phyloP scores from a whole-genome alignment of 164 flowering plant species.

The Saururus chinensis region DNA sequence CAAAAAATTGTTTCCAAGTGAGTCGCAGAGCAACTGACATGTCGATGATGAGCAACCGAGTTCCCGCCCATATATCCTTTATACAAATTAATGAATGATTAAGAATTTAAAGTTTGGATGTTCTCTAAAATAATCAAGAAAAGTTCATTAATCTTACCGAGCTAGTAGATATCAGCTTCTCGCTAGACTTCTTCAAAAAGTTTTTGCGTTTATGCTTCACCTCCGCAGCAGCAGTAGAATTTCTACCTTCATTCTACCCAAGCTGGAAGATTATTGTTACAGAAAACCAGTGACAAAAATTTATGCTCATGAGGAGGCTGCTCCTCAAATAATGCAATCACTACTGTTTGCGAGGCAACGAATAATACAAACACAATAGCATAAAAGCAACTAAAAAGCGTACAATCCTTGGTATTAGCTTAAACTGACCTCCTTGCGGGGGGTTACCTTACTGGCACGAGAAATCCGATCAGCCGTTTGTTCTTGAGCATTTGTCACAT shows the following conservation, averaged over 20 bases:
- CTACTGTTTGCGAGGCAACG: no score
- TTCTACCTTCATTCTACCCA: conserved; percentile 10
- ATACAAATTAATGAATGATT: conserved; percentile 4
- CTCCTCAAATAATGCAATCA: no score
- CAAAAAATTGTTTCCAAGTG: conserved; percentile 25
- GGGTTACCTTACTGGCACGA: no score
- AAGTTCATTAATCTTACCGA: conserved; percentile 28
- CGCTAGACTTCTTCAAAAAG: conserved; percentile 15
- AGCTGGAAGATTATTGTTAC: conserved; percentile 11
- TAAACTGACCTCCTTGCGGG: no score
- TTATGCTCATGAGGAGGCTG: no score
- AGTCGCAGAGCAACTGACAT: conserved; percentile 23
- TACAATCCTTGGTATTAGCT: no score
- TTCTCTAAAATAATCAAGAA: background rate
- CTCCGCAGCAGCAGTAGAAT: no score
- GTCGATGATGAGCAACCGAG: conserved; percentile 47
- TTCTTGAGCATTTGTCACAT: no score
- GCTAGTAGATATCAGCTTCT: conserved; percentile 33
- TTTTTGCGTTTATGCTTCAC: conserved; percentile 5
- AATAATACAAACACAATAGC: no score
- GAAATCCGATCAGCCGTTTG: no score
- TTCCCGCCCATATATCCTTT: conserved; percentile 55
- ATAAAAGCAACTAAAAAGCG: no score
- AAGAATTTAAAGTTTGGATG: background rate
- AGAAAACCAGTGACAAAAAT: no score